Evolutionary conservation across 1,284 basidiomycete species (phyloP), one percentile per base, ranked within the genome.

Genomic region (Trichosporon inkin): DNA sequence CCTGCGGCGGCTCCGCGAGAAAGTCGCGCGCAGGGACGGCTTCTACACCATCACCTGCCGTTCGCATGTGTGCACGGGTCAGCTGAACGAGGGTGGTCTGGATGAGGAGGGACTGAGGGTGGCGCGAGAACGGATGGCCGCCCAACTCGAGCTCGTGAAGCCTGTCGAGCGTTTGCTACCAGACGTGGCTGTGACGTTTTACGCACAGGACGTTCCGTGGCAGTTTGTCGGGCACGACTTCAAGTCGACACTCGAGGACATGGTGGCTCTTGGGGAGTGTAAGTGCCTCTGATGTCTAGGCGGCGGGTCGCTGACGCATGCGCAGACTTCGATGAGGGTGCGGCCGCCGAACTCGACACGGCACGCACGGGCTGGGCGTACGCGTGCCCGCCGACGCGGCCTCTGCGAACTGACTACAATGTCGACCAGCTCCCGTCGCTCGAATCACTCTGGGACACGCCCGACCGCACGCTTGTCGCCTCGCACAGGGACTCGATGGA

Each of bases 401-500:
- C 71, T 0, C 67, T 76, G 0, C 68, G 74, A 28, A 60, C 69
- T 19, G 56, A 58, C 19, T 69, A 71, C 58, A 67, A 74, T 52
- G 57, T 61, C 10, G 61, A 65, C 10, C 37, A 53, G 16, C 44
- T 68, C 10, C 71, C 72, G 3, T 60, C 64, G 47, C 60, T 76
- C 20, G 68, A 72, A 10, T 56, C 57, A 10, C 56, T 71, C n/a
- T 77, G 73, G 70, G 47, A 60, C 13, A 58, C 62, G 28, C 3
- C 36, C 10, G 65, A 70, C 22, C 73, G 71, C 58, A 63, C 65
- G 22, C 74, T 77, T 53, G 68, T 74, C 28, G 74, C 74, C 69
- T 72, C 75, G 60, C 74, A 75, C 67, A 72, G 72, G 61, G 71
- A 70, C 63, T 70, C 81, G 8, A 86, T 86, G 84, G 82, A 86